Percentiles rank a stretch among this genome's conserved stretches.
These are phyloP conservation scores for Actinidia arguta DNA, from an alignment of 179 eudicot genomes.

Conservation along the genomic window DNA sequence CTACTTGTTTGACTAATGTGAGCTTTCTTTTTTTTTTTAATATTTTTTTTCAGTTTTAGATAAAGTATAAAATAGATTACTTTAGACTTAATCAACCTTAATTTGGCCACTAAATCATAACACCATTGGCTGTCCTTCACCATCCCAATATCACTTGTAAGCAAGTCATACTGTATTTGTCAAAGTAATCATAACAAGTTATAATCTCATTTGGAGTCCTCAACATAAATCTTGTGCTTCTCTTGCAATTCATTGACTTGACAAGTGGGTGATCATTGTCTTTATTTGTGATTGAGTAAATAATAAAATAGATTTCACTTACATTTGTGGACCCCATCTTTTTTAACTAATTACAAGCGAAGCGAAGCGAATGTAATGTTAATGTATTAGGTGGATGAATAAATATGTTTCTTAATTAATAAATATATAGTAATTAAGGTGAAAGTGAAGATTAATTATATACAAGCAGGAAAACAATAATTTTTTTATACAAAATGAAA, in stretches of 20 bases:
- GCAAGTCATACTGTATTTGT: constrained; percentile 4
- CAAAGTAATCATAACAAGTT: constrained; percentile 10
- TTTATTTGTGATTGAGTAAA: too few relatives aligned
- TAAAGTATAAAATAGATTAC: not conserved
- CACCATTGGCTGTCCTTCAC: constrained; percentile 22
- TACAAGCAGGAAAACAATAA: too few relatives aligned
- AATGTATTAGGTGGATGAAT: too few relatives aligned
- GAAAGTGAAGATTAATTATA: too few relatives aligned
- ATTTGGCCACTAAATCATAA: constrained; percentile 10
- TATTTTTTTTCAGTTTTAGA: not conserved
- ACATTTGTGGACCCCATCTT: too few relatives aligned
- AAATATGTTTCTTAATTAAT: too few relatives aligned
- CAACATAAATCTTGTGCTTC: not conserved
- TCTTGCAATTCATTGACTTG: not conserved
- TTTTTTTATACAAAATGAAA: too few relatives aligned
- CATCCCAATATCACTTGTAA: constrained; percentile 29
- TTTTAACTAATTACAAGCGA: too few relatives aligned
- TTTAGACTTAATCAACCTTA: not conserved
- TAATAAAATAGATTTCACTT: too few relatives aligned
- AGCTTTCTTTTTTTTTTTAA: not conserved
- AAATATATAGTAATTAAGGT: too few relatives aligned
- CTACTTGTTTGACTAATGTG: not conserved
- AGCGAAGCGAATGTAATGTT: too few relatives aligned
- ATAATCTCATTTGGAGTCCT: not conserved
- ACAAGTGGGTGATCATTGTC: too few relatives aligned